Conservation (phyloP, 352 stramenopile species). For the Globisporangium takayamanum region DNA sequence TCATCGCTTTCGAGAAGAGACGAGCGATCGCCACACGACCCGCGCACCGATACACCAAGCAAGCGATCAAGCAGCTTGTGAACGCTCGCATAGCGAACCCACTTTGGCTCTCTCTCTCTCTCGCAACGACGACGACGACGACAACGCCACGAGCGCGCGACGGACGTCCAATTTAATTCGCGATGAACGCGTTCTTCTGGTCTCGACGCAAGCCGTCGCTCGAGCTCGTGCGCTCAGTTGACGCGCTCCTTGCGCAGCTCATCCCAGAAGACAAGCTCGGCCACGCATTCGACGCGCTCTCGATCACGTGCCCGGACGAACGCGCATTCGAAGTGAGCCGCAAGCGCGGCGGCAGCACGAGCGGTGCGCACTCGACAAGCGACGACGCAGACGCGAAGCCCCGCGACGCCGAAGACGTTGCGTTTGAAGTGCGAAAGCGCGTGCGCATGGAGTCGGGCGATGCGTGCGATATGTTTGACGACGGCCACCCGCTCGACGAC, state of each 20-base stretch:
- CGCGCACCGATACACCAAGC: too few relatives aligned
- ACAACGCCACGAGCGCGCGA: conserved; percentile 1
- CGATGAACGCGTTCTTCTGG: conserved; percentile 81
- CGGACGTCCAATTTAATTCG: conserved; percentile 6
- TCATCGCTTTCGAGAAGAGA: too few relatives aligned
- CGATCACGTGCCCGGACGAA: conserved; percentile 23
- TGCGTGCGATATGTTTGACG: conserved; percentile 11
- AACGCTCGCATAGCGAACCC: conserved; percentile 3
- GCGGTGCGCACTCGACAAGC: not conserved
- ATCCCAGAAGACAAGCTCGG: conserved; percentile 58
- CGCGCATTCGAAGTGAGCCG: conserved; percentile 22
- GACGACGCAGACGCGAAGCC: conserved; percentile 8
- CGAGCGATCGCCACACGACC: too few relatives aligned
- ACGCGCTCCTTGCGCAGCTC: conserved; percentile 49
- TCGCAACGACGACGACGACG: not conserved
- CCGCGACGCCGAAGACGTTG: conserved; percentile 1
- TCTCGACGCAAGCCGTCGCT: conserved; percentile 59
- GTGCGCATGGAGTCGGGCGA: conserved; percentile 28
- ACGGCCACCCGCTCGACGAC: conserved; percentile 4
- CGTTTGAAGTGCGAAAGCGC: conserved; percentile 9
- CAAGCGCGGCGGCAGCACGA: conserved; percentile 10
- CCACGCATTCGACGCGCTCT: conserved; percentile 38
- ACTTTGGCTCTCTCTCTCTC: not conserved
- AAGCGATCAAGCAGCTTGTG: too few relatives aligned
- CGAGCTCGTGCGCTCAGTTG: conserved; percentile 67